Evolutionary conservation across 129 eudicot genomes (phyloP), one percentile per base, ranked within the genome.

Genomic region (Gnaphalium uliginosum): DNA sequence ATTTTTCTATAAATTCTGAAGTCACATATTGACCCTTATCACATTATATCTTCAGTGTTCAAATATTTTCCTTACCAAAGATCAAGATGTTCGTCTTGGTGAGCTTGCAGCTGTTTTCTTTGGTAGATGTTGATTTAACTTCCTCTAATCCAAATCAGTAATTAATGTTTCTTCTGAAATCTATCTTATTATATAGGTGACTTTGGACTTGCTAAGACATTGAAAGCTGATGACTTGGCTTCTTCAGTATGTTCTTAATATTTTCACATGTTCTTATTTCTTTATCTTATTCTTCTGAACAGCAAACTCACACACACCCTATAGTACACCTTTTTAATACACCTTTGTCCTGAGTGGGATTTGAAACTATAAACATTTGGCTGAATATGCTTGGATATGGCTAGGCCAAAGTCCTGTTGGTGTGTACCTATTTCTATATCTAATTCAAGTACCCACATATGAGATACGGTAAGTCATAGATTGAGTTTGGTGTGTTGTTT

Each of bases 211-310:
- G 99, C 99, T 48, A 94, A 94, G 78, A 94, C 99, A 69, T 75
- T 94, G 86, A 94, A 94, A 83, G 96, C 93, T 57, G 99, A 94
- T 87, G 99, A 94, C 84, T 87, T 94, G 83, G 91, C 99, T 77
- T 94, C 99, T 84, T 94, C 99, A 57, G 99, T 94, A 81, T 66
- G 93, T 84, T 30, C 41, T 71, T 68, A 46, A 46, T 46, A 14
- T 14, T 46, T 43, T 46, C 14, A 46, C 5, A 66, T 53, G 8
- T 76, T 50, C 51, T 79, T 66, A 4, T 73, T 30, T 71, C 26
- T 77, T 41, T 41, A 60, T 33, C 13, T 57, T 57, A 19, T 60
- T 48, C 53, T 46, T 46, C 17, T 46, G 53, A 46, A 14, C 3
- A 33, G 39, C 7, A 33, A 33, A 33, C 39, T 33, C 9, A 33